Conservation (phyloP, 1,284 basidiomycete genomes). For the Heterobasidion occidentale region DNA sequence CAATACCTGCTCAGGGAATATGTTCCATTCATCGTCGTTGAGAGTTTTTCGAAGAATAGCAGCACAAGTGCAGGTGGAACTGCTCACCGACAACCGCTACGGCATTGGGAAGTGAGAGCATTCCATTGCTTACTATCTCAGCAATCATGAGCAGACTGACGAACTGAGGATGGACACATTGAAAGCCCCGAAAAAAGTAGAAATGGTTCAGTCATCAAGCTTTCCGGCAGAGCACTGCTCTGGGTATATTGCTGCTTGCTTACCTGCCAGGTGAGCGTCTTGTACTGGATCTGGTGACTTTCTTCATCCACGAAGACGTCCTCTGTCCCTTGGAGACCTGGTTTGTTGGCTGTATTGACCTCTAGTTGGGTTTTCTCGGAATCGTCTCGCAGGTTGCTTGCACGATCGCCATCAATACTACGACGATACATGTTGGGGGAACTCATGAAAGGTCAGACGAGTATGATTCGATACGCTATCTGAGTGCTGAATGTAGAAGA, state of each 20-base stretch:
- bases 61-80: background rate
- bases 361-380: background rate
- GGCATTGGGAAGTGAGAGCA: constrained; percentile 46
- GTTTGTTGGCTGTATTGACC: background rate
- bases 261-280: constrained; percentile 45
- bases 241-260: constrained; percentile 2
- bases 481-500: no score
- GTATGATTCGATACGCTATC: no score
- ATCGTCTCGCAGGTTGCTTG: background rate
- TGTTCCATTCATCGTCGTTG: no score
- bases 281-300: constrained; percentile 34
- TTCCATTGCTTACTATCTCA: constrained; percentile 52
- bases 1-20: constrained; percentile 28
- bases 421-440: no score
- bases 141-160: constrained; percentile 49
- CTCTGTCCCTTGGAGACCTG: background rate
- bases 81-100: constrained; percentile 42
- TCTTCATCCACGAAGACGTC: constrained; percentile 26
- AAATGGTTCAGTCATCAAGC: background rate
- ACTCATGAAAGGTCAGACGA: no score
- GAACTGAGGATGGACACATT: constrained; percentile 22
- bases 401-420: no score
- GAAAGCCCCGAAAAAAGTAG: background rate
- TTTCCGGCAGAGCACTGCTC: background rate
- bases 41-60: background rate